Conservation (phyloP, 2,329 filamentous ascomycete species). For the Blastomyces parvus region DNA sequence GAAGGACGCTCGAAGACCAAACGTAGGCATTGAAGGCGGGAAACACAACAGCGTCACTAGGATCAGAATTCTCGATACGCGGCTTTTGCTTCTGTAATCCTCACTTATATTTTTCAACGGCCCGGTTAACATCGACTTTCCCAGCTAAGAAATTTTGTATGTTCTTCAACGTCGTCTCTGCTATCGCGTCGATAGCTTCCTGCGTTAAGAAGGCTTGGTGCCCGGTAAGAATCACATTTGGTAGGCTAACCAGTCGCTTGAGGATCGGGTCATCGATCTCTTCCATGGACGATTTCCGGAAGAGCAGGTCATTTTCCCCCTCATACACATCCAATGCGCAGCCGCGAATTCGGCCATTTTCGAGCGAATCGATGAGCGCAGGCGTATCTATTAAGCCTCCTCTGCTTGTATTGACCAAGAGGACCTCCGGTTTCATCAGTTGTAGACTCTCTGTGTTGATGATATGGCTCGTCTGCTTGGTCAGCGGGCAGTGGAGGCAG, state of each 20-base stretch:
- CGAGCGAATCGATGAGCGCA: conserved; percentile 52
- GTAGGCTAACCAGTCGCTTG: conserved; percentile 58
- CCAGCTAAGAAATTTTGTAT: conserved; percentile 29
- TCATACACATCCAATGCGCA: conserved; percentile 62
- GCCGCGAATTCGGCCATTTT: conserved; percentile 50
- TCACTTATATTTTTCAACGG: conserved; percentile 8
- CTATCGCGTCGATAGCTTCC: conserved; percentile 56
- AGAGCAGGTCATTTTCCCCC: conserved; percentile 51
- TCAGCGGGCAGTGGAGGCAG: conserved; percentile 58
- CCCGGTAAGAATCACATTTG: conserved; percentile 56
- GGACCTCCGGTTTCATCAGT: conserved; percentile 49
- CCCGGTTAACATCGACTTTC: conserved; percentile 4
- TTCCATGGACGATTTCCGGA: conserved; percentile 54
- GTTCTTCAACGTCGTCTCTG: conserved; percentile 51
- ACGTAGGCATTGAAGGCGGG: not conserved
- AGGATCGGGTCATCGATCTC: conserved; percentile 59
- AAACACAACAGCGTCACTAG: not conserved
- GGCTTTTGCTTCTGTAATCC: too few species aligned
- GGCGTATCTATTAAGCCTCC: conserved; percentile 54
- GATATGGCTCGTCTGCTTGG: conserved; percentile 50
- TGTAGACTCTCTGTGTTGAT: conserved; percentile 47
- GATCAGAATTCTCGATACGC: too few species aligned
- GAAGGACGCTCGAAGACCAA: not conserved
- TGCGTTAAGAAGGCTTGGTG: conserved; percentile 62
- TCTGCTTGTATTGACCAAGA: conserved; percentile 60